Evolutionary conservation across 495 filamentous ascomycete genomes (phyloP).

Genomic region (Penicillium ochrochloron): DNA sequence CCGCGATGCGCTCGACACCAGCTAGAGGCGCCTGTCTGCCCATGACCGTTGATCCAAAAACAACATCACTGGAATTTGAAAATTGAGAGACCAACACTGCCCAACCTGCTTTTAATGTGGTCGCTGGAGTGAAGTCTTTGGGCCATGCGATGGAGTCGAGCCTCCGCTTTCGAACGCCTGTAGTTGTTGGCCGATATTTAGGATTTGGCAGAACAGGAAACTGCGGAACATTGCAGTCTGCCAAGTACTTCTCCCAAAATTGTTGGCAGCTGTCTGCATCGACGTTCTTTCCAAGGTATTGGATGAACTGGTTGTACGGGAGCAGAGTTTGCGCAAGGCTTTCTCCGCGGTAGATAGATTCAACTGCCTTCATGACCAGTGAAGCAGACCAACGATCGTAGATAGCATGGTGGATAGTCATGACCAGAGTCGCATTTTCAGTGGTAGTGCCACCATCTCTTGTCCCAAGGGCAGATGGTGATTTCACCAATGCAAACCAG

Average conservation of each 20-base stretch:
- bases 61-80: slow-evolving; percentile 36
- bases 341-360: slow-evolving; percentile 34
- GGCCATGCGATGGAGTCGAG: background rate
- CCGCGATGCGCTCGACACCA: slow-evolving; percentile 39
- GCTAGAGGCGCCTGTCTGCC: slow-evolving; percentile 43
- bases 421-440: background rate
- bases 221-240: background rate
- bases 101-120: slow-evolving; percentile 42
- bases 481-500: slow-evolving; percentile 4
- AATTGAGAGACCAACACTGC: slow-evolving; percentile 38
- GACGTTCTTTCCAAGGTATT: slow-evolving; percentile 1
- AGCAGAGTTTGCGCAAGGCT: background rate
- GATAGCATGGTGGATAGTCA: slow-evolving; percentile 60
- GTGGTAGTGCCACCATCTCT: background rate
- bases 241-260: slow-evolving; percentile 1
- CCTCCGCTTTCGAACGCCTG: background rate
- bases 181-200: slow-evolving; percentile 8
- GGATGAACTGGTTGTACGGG: slow-evolving; percentile 14
- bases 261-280: background rate
- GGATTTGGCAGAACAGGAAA: slow-evolving; percentile 6
- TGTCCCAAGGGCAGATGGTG: background rate
- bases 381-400: slow-evolving; percentile 64
- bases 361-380: slow-evolving; percentile 50
- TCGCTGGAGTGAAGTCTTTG: slow-evolving; percentile 32
- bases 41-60: slow-evolving; percentile 39